phyloP scores from a whole-genome alignment of 2,329 filamentous ascomycete genomes.

The Penicillium sp. region DNA sequence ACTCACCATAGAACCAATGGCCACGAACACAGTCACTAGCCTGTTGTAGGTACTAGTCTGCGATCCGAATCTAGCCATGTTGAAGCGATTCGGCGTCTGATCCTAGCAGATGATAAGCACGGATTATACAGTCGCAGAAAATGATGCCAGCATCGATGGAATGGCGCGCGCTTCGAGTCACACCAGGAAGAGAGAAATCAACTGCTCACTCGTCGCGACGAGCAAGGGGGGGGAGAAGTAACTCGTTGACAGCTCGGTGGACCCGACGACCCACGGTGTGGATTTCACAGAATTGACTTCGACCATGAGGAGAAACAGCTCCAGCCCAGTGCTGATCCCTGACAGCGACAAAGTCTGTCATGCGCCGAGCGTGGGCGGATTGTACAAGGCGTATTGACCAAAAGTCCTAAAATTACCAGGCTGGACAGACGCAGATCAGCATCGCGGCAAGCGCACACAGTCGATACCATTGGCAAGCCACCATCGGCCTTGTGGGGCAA shows the following conservation, averaged over 20 bases:
- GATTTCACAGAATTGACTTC: neutral
- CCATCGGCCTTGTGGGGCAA: neutral
- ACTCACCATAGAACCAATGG: constrained; percentile 45
- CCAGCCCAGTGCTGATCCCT: neutral
- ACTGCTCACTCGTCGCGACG: neutral
- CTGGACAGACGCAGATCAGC: neutral
- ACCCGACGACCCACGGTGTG: neutral
- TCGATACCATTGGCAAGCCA: neutral
- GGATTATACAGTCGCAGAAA: neutral
- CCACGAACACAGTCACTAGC: constrained; percentile 45
- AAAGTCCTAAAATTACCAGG: neutral
- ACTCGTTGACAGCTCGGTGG: constrained; percentile 1
- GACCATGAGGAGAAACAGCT: neutral
- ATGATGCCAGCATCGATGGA: constrained; percentile 4
- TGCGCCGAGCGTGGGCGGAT: neutral
- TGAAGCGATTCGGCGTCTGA: constrained; percentile 8
- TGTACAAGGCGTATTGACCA: neutral
- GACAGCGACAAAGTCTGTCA: constrained; percentile 1
- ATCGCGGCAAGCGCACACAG: neutral
- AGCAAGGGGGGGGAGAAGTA: neutral
- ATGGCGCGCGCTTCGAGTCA: neutral
- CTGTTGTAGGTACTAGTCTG: constrained; percentile 45
- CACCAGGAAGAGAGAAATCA: neutral
- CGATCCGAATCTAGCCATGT: constrained; percentile 37
- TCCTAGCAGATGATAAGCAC: neutral